Base-by-base conservation (phyloP, 805 yeast genomes). In the Starmera quercuum region DNA sequence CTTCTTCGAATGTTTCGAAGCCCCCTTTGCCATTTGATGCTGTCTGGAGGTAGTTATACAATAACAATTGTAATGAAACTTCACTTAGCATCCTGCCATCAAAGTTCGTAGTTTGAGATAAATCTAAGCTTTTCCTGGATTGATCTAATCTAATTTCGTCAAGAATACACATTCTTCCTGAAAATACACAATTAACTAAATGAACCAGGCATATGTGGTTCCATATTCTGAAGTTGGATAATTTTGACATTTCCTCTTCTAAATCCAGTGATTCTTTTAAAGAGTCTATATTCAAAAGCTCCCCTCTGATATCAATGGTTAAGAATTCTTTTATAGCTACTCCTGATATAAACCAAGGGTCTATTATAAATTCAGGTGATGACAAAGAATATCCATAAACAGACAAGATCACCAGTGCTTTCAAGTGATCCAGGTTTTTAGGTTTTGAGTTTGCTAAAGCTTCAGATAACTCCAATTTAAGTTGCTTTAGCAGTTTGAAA, bases 81-180 rank as follows among this genome's bases (percentile, higher is more conserved):
- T 83, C 94, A 26, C 86, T 78, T 7, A 82, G 78, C 75, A 83
- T 80, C 38, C 92, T 58, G n/a, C 83, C 85, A 50, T 83, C 95
- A 51, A 83, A 83, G 47, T 81, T 80, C 6, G 87, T 79, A 3
- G 87, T 73, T 23, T 72, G 62, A 5, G 77, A 63, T 25, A 74
- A 54, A 26, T 75, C 73, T 31, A 78, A 57, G 2, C 80, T 70
- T 15, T 73, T 66, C 8, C 75, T 64, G 39, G 84, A 75, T 38
- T 73, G 69, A 37, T 73, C 75, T 29, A 79, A 52, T 26, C 85
- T 59, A 17, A 69, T 60, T 38, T 71, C 77, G 48, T 79, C 85
- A 7, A 81, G 53, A 18, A 77, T 55, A 52, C 79, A 70, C 73
- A 67, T 64, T 45, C 87, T 53, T 8, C 90, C 90, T 2, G 78